Conservation (phyloP, 495 filamentous ascomycete species). For the Niebla homalea region DNA sequence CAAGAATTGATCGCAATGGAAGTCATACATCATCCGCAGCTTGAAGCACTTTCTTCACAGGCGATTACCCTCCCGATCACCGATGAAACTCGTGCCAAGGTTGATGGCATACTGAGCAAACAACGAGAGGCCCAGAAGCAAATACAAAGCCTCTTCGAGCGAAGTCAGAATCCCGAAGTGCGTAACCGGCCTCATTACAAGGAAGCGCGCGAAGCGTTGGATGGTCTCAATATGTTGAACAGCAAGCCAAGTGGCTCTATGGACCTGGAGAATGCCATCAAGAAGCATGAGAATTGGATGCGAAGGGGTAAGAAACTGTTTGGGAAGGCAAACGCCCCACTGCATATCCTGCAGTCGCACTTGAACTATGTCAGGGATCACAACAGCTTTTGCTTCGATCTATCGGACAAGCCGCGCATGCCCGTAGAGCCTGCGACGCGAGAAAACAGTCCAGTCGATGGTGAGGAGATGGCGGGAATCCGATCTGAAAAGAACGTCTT, state of each 20-base stretch:
- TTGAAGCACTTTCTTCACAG: slow-evolving; percentile 76
- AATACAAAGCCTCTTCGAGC: slow-evolving; percentile 66
- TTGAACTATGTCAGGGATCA: slow-evolving; percentile 87
- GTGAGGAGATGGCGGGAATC: slow-evolving; percentile 39
- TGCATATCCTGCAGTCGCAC: slow-evolving; percentile 86
- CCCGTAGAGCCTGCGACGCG: slow-evolving; percentile 87
- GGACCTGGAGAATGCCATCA: slow-evolving; percentile 89
- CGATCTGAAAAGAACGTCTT: slow-evolving; percentile 63
- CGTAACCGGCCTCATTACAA: slow-evolving; percentile 75
- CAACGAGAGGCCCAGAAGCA: slow-evolving; percentile 88
- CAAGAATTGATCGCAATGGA: slow-evolving; percentile 88
- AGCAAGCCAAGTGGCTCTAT: slow-evolving; percentile 83
- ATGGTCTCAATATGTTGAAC: slow-evolving; percentile 72
- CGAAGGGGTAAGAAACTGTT: slow-evolving; percentile 95
- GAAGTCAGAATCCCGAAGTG: slow-evolving; percentile 59
- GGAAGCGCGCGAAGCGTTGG: slow-evolving; percentile 80
- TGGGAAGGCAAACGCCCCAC: slow-evolving; percentile 91
- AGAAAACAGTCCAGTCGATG: slow-evolving; percentile 63
- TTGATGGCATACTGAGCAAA: slow-evolving; percentile 90
- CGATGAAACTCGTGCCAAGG: slow-evolving; percentile 60
- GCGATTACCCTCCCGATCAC: slow-evolving; percentile 70
- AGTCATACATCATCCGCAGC: slow-evolving; percentile 78
- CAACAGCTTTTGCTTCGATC: slow-evolving; percentile 83
- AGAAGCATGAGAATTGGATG: slow-evolving; percentile 99
- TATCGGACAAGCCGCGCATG: slow-evolving; percentile 74